Evolutionary conservation across 345 rosid genomes (phyloP), one percentile per base, ranked within the genome.

Genomic region (Clausena lansium): DNA sequence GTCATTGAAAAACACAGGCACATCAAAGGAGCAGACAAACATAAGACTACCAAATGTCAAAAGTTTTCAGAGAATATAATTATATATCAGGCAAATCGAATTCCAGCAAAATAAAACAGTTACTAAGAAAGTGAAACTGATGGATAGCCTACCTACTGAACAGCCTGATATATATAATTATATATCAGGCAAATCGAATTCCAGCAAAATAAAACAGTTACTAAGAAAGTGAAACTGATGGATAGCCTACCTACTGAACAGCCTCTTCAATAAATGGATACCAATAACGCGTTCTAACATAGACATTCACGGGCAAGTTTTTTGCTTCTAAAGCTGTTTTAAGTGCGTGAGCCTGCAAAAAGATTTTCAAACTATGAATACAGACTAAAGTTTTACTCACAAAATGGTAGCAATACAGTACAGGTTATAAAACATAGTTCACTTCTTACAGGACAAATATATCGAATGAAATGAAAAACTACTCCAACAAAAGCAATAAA

Each of bases 261-360:
- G 97, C 99, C 79, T 94, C 97, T 80, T 94, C 98, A 36, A 97
- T 96, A 80, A 96, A 96, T 3, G 97, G 97, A 79, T 85, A 90
- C 98, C 97, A 92, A 79, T 94, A 96, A 25, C 95, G 85, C 98
- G 94, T 94, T 36, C 95, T 98, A 36, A 92, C 91, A 82, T 96
- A 94, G 36, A 94, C 87, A 84, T 84, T 86, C 27, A 85, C 94
- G 68, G 80, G 59, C 79, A 94, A 13, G 47, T 89, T 81, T 89
- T 94, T 94, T 25, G 83, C 88, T 78, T 90, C 80, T 76, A 92
- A 87, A 50, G 97, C 91, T 81, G 76, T 80, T 81, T 77, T 79
- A 74, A 94, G 87, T 36, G 92, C 98, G 81, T 89, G 74, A 1
- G 97, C 98, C 94, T 92, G 84, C 76, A 85, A 64, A 61, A 81